A percentile compares a stretch with the other conserved stretches of the same genome.
These are phyloP conservation scores for Cochlearia excelsa DNA, from an alignment of 345 rosid genomes.

Conservation along the genomic window DNA sequence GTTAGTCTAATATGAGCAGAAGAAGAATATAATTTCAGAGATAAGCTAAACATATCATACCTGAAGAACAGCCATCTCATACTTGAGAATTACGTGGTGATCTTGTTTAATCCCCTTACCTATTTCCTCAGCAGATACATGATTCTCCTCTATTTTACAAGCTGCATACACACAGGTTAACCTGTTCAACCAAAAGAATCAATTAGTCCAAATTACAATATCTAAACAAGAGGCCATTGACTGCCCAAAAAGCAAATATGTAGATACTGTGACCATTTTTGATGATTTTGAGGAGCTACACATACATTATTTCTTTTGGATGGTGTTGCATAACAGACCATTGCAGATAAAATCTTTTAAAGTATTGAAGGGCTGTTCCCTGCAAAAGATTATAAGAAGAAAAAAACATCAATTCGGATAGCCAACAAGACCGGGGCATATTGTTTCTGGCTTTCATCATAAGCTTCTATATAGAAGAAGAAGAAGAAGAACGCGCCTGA, in stretches of 20 bases:
- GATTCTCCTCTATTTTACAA: conserved; percentile 98
- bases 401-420: conserved; percentile 10
- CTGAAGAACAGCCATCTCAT: conserved; percentile 96
- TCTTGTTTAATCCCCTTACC: conserved; percentile 97
- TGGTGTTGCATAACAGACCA: conserved; percentile 99
- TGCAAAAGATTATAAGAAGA: conserved; percentile 36
- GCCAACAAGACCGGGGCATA: background rate
- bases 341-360: conserved; percentile 91
- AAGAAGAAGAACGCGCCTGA: conserved; percentile 52
- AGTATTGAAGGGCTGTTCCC: conserved; percentile 94
- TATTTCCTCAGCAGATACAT: conserved; percentile 98
- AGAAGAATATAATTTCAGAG: conserved; percentile 9
- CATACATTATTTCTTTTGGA: conserved; percentile 96
- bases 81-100: conserved; percentile 95
- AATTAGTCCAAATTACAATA: conserved; percentile 28
- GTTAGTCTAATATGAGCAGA: conserved; percentile 15
- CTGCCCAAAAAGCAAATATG: background rate
- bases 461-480: conserved; percentile 1
- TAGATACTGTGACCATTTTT: background rate
- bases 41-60: conserved; percentile 40
- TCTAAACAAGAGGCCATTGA: background rate
- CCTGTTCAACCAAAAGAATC: conserved; percentile 44
- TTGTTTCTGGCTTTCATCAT: background rate
- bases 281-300: conserved; percentile 39
- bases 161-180: conserved; percentile 94